Evolutionary conservation across 371 early-diverging fungal genomes (phyloP).

Genomic region (Rhizomucor pusillus): DNA sequence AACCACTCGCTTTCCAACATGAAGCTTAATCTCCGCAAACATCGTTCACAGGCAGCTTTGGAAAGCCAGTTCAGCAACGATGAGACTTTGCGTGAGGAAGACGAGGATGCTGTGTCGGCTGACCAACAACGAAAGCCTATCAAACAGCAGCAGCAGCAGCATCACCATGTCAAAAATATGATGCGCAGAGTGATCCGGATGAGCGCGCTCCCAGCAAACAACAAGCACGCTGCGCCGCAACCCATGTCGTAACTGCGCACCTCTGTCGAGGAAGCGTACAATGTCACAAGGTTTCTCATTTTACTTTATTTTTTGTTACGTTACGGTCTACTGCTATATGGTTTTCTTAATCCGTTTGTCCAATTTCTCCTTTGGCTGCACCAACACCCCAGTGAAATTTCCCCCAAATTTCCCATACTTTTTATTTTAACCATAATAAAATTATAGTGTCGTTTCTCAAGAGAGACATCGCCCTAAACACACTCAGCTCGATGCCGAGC

Average conservation of each 20-base stretch:
- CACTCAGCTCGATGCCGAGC: not conserved
- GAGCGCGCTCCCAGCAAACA: not conserved
- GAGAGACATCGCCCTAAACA: too few species aligned
- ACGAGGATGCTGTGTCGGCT: conserved; percentile 1
- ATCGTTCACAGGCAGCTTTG: conserved; percentile 13
- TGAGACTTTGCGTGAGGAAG: conserved; percentile 19
- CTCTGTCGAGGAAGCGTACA: too few species aligned
- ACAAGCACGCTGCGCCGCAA: not conserved
- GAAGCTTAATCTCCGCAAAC: conserved; percentile 34
- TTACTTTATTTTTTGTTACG: too few species aligned
- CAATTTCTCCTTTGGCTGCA: too few species aligned
- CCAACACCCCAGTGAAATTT: too few species aligned
- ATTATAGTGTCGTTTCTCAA: too few species aligned
- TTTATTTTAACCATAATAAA: too few species aligned
- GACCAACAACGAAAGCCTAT: not conserved
- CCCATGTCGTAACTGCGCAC: too few species aligned
- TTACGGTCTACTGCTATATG: too few species aligned
- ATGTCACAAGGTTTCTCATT: too few species aligned
- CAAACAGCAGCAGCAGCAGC: conserved; percentile 15
- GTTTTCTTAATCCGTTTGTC: too few species aligned
- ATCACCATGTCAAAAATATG: conserved; percentile 28
- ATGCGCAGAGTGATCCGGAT: conserved; percentile 27
- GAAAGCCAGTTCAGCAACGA: conserved; percentile 17
- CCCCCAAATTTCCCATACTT: too few species aligned
- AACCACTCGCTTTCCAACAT: conserved; percentile 37